Percentiles rank a stretch among this genome's conserved stretches.
Evolutionary conservation across 1,284 basidiomycete species (phyloP).

Genomic region (Fistulina hepatica): DNA sequence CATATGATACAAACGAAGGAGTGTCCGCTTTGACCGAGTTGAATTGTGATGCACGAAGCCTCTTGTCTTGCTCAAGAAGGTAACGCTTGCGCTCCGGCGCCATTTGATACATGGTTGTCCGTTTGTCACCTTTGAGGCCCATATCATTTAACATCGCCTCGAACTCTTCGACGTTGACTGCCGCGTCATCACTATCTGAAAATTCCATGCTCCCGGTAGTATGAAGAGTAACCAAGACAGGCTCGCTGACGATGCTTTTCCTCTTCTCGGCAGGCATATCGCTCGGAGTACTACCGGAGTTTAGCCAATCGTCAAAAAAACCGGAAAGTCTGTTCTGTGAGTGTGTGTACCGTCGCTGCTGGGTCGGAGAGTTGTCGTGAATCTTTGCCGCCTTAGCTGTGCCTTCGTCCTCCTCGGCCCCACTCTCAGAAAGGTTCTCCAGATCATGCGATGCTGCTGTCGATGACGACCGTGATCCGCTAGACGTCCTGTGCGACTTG

Average conservation of each 20-base stretch:
- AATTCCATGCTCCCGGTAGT: constrained; percentile 20
- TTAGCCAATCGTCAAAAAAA: constrained; percentile 53
- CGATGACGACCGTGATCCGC: constrained; percentile 36
- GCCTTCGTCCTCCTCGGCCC: constrained; percentile 35
- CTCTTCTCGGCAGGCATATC: constrained; percentile 32
- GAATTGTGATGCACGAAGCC: too few relatives aligned
- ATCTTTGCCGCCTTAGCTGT: constrained; percentile 56
- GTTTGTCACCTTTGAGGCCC: constrained; percentile 60
- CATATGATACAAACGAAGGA: constrained; percentile 39
- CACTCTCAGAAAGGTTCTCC: constrained; percentile 43
- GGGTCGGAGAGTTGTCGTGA: too few relatives aligned
- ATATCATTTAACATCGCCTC: constrained; percentile 62
- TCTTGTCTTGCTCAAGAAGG: constrained; percentile 48
- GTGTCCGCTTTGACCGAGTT: constrained; percentile 24
- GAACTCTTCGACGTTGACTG: constrained; percentile 27
- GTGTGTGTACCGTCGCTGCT: constrained; percentile 9
- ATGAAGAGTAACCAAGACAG: constrained; percentile 38
- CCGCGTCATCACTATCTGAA: constrained; percentile 23
- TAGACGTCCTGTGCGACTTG: constrained; percentile 40
- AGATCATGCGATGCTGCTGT: constrained; percentile 38
- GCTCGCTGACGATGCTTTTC: constrained; percentile 54
- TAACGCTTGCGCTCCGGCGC: constrained; percentile 59
- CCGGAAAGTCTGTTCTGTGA: constrained; percentile 53
- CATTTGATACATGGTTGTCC: constrained; percentile 56
- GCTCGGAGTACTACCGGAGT: constrained; percentile 20